Percentiles rank a stretch among this genome's conserved stretches.
Conservation (phyloP, 1,139 yeast genomes). For the Kurtzmaniella quercitrusa region DNA sequence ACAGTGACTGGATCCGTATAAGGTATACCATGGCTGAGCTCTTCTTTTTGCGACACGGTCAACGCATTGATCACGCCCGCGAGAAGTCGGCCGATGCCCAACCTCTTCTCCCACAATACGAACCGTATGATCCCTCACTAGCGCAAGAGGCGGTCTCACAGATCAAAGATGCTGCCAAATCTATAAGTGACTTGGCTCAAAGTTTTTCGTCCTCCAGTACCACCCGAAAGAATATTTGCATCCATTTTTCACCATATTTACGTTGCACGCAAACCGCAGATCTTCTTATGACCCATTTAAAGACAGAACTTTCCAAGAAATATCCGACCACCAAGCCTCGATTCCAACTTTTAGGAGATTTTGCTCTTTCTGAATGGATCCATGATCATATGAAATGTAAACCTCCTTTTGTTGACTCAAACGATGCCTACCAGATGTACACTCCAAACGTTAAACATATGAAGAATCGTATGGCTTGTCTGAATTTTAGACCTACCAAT, state of each 20-base stretch:
- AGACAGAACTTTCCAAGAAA: slow-evolving; percentile 18
- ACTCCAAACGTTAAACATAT: slow-evolving; percentile 40
- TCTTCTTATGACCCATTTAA: slow-evolving; percentile 29
- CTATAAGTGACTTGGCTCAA: slow-evolving; percentile 22
- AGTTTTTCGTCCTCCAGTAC: slow-evolving; percentile 19
- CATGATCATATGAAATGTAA: slow-evolving; percentile 43
- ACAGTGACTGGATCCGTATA: not conserved
- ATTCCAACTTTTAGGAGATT: slow-evolving; percentile 43
- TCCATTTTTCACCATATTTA: slow-evolving; percentile 44
- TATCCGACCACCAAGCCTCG: slow-evolving; percentile 33
- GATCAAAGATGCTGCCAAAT: slow-evolving; percentile 26
- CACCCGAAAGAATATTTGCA: slow-evolving; percentile 33
- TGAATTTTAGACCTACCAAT: slow-evolving; percentile 45
- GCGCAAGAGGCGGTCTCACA: slow-evolving; percentile 28
- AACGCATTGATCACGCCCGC: slow-evolving; percentile 40
- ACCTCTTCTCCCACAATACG: slow-evolving; percentile 28
- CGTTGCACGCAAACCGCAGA: slow-evolving; percentile 47
- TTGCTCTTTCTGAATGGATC: slow-evolving; percentile 47
- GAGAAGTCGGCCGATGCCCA: slow-evolving; percentile 21
- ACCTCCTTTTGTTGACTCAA: slow-evolving; percentile 43
- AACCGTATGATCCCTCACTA: slow-evolving; percentile 40
- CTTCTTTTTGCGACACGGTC: slow-evolving; percentile 45
- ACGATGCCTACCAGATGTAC: slow-evolving; percentile 47
- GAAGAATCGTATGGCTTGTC: slow-evolving; percentile 32
- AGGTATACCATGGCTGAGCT: slow-evolving; percentile 31